These are phyloP conservation scores for Aureobasidium sp. DNA, from an alignment of 2,329 filamentous ascomycete species.

Conservation along the genomic window DNA sequence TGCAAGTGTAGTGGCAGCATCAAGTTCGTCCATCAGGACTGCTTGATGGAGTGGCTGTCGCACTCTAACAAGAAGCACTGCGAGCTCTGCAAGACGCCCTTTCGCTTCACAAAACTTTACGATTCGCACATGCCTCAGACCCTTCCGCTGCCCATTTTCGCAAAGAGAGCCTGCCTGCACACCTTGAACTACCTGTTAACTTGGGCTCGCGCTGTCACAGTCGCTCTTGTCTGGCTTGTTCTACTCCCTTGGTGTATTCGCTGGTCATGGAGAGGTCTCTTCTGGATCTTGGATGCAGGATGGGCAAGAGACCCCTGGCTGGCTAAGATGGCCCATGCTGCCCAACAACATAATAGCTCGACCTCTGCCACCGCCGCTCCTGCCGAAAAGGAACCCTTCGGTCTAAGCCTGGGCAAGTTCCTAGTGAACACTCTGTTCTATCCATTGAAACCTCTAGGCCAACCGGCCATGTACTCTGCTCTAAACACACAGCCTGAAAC, in stretches of 20 bases:
- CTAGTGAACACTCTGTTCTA: constrained; percentile 2
- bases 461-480: not conserved
- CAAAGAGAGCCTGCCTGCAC: constrained; percentile 71
- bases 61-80: constrained; percentile 99
- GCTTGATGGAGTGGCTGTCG: constrained; percentile 96
- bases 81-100: constrained; percentile 97
- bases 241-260: constrained; percentile 87
- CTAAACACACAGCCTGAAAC: not conserved
- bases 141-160: constrained; percentile 73
- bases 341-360: not conserved
- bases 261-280: constrained; percentile 84
- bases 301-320: constrained; percentile 44
- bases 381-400: not conserved
- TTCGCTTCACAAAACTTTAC: constrained; percentile 97
- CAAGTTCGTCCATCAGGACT: constrained; percentile 96
- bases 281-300: constrained; percentile 84
- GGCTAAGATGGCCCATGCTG: constrained; percentile 17
- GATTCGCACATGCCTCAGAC: constrained; percentile 84
- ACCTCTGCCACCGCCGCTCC: not conserved
- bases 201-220: constrained; percentile 72
- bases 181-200: constrained; percentile 62
- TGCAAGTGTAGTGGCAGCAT: constrained; percentile 99
- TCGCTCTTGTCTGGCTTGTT: constrained; percentile 79
- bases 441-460: not conserved
- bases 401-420: constrained; percentile 6